Conservation (phyloP, 345 rosid species). For the Cardiospermum halicacabum region DNA sequence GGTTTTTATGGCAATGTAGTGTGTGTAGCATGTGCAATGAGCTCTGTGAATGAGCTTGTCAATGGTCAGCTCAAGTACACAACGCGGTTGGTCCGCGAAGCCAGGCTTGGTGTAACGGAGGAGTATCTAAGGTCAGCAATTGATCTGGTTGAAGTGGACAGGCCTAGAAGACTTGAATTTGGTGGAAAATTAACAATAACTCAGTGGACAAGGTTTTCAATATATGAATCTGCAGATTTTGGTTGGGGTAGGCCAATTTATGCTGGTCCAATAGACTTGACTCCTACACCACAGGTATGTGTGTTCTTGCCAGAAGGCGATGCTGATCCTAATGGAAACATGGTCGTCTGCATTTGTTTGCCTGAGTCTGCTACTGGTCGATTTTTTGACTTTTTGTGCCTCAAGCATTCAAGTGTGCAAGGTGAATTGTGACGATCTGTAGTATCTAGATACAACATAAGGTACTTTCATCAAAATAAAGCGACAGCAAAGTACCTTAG, state of each 20-base stretch:
- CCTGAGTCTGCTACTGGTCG: slow-evolving; percentile 51
- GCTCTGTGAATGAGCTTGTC: slow-evolving; percentile 49
- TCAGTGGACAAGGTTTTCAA: slow-evolving; percentile 84
- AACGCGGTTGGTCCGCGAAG: slow-evolving; percentile 52
- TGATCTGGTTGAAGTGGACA: slow-evolving; percentile 58
- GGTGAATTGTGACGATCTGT: neutral
- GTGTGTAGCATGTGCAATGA: slow-evolving; percentile 73
- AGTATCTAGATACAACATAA: neutral
- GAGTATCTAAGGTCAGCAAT: slow-evolving; percentile 69
- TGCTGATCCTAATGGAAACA: slow-evolving; percentile 43
- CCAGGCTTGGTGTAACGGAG: slow-evolving; percentile 59
- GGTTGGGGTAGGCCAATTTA: slow-evolving; percentile 87
- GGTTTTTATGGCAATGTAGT: slow-evolving; percentile 85
- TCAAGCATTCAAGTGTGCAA: slow-evolving; percentile 15
- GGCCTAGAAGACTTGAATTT: slow-evolving; percentile 78
- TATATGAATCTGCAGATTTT: slow-evolving; percentile 78
- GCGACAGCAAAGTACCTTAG: neutral
- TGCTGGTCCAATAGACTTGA: slow-evolving; percentile 84
- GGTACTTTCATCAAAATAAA: neutral
- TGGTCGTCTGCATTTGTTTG: slow-evolving; percentile 77
- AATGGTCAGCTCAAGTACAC: slow-evolving; percentile 45
- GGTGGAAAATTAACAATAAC: slow-evolving; percentile 87
- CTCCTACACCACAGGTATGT: slow-evolving; percentile 91
- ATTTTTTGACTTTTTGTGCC: slow-evolving; percentile 45
- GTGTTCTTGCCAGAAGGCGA: slow-evolving; percentile 74